Percentiles rank a stretch among this genome's conserved stretches.
Conservation (phyloP, 208 protist genomes). For the Leishmania guyanensis region DNA sequence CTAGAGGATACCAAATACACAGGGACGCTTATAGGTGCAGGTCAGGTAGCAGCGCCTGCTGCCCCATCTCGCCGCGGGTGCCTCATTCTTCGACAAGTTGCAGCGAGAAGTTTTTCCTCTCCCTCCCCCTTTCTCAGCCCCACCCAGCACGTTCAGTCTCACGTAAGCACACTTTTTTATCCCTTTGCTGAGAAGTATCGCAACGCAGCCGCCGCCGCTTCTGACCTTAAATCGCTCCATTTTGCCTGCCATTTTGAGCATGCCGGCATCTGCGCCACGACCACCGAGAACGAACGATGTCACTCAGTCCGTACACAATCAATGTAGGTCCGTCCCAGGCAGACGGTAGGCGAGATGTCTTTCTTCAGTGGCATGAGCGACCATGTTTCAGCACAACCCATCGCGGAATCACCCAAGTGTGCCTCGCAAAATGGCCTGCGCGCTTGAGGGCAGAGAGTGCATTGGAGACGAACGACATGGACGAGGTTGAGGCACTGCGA, state of each 20-base stretch:
- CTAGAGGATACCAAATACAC: not conserved
- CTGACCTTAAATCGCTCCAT: not conserved
- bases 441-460: constrained; percentile 9
- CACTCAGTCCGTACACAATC: constrained; percentile 64
- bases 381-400: constrained; percentile 61
- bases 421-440: constrained; percentile 55
- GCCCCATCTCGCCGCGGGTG: not conserved
- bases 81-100: not conserved
- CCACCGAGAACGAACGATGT: constrained; percentile 1
- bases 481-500: constrained; percentile 18
- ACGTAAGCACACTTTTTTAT: too few species aligned
- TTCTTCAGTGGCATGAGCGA: constrained; percentile 51
- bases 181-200: not conserved
- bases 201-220: not conserved
- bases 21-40: not conserved
- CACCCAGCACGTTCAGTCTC: not conserved
- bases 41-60: not conserved
- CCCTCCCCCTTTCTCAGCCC: not conserved
- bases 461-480: constrained; percentile 1
- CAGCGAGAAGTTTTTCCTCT: not conserved
- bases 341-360: constrained; percentile 63
- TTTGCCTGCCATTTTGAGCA: not conserved
- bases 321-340: constrained; percentile 48
- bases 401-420: constrained; percentile 60
- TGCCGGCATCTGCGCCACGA: not conserved